Evolutionary conservation across 2,329 filamentous ascomycete species (phyloP).

Genomic region (Phialophora expanda): DNA sequence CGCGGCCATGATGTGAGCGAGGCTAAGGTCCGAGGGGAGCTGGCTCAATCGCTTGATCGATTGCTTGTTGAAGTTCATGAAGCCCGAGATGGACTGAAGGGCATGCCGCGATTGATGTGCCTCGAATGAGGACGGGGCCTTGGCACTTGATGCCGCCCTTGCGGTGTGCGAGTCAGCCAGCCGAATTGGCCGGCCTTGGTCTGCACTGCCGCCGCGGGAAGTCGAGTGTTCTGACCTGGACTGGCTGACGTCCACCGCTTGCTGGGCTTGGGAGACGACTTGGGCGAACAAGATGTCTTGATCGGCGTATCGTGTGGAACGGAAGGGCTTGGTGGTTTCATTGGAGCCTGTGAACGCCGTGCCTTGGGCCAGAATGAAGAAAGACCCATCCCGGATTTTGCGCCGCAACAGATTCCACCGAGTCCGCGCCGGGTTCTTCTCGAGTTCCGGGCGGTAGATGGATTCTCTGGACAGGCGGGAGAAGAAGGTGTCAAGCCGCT

Average conservation of each 20-base stretch:
- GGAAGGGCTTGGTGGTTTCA: slow-evolving; percentile 20
- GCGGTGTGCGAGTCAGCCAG: slow-evolving; percentile 27
- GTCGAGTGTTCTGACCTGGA: neutral
- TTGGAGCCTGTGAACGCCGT: slow-evolving; percentile 11
- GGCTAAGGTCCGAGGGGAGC: slow-evolving; percentile 25
- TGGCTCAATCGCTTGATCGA: slow-evolving; percentile 30
- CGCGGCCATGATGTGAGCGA: slow-evolving; percentile 28
- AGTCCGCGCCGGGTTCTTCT: slow-evolving; percentile 59
- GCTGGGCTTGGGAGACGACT: slow-evolving; percentile 26
- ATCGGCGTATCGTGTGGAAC: slow-evolving; percentile 21
- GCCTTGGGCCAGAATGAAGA: slow-evolving; percentile 47
- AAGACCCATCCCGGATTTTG: slow-evolving; percentile 57
- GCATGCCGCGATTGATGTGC: slow-evolving; percentile 22
- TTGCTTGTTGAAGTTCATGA: slow-evolving; percentile 25
- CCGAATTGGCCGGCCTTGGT: slow-evolving; percentile 3
- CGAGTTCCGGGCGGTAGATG: slow-evolving; percentile 59
- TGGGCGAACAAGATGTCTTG: slow-evolving; percentile 28
- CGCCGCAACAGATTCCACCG: slow-evolving; percentile 59
- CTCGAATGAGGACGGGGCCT: slow-evolving; percentile 26
- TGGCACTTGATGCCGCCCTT: slow-evolving; percentile 16
- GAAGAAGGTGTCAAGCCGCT: slow-evolving; percentile 59
- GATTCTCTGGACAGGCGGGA: slow-evolving; percentile 57
- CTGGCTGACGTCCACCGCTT: slow-evolving; percentile 17
- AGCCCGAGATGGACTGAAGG: slow-evolving; percentile 24
- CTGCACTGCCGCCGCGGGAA: neutral